These are phyloP conservation scores for Sporothrix phasma DNA, from an alignment of 2,329 filamentous ascomycete species.

Conservation along the genomic window DNA sequence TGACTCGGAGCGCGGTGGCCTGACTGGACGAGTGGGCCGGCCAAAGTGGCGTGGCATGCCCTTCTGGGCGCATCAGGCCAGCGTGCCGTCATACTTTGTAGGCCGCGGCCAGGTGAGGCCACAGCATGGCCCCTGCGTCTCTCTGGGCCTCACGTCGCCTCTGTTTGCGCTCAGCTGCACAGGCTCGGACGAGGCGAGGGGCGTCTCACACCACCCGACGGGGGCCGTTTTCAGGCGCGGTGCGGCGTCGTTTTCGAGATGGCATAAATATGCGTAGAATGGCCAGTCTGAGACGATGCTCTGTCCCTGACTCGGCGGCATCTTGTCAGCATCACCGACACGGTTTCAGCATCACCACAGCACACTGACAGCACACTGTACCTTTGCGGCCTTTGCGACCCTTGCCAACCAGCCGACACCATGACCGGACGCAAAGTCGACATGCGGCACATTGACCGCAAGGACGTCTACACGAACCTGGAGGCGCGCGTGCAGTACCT, in stretches of 20 bases:
- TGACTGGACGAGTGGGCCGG: background rate
- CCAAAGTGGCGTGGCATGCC: background rate
- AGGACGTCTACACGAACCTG: slow-evolving; percentile 60
- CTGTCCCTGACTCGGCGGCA: too few species aligned
- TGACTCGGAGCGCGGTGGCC: background rate
- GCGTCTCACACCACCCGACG: slow-evolving; percentile 1
- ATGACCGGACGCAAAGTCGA: slow-evolving; percentile 17
- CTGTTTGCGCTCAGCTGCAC: background rate
- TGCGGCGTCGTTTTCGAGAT: background rate
- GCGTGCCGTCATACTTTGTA: slow-evolving; percentile 7
- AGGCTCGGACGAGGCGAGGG: background rate
- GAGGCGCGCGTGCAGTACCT: slow-evolving; percentile 62
- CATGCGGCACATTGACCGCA: slow-evolving; percentile 54
- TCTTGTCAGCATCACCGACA: background rate
- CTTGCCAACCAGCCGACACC: background rate
- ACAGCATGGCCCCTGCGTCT: background rate
- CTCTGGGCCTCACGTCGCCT: background rate
- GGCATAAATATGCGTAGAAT: background rate
- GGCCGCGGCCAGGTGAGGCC: background rate
- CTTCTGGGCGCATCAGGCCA: slow-evolving; percentile 1
- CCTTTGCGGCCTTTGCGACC: too few species aligned
- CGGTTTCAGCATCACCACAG: background rate
- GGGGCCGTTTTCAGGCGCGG: background rate
- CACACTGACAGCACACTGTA: too few species aligned
- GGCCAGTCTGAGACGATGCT: too few species aligned